Evolutionary conservation across 2,329 filamentous ascomycete species (phyloP).

Genomic region (Blastomyces emzantsi): DNA sequence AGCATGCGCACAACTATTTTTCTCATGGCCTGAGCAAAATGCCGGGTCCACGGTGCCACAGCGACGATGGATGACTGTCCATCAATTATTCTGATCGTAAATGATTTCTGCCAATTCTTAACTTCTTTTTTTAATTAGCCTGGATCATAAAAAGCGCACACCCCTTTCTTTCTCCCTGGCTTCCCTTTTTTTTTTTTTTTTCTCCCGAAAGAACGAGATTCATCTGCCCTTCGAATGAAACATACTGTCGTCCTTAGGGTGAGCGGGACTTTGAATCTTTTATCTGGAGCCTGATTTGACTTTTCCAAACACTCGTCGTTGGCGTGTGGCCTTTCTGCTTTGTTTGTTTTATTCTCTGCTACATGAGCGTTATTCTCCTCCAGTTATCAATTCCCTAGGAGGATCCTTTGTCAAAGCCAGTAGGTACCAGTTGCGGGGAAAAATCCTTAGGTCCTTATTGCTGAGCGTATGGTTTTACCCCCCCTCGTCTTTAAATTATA

Average conservation of each 20-base stretch:
- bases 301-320: not conserved
- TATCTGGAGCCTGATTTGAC: not conserved
- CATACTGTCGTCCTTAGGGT: not conserved
- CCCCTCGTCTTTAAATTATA: not conserved
- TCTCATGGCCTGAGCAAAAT: slow-evolving; percentile 1
- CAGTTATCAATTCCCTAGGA: not conserved
- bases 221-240: not conserved
- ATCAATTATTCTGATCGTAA: not conserved
- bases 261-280: not conserved
- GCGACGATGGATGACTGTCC: slow-evolving; percentile 5
- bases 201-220: not conserved
- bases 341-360: not conserved
- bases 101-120: not conserved
- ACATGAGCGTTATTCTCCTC: not conserved
- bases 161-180: not conserved
- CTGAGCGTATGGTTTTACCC: not conserved
- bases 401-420: not conserved
- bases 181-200: not conserved
- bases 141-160: slow-evolving; percentile 5
- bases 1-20: slow-evolving; percentile 5
- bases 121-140: not conserved
- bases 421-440: not conserved
- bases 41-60: slow-evolving; percentile 5
- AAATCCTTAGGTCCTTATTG: not conserved
- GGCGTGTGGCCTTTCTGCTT: not conserved